These are phyloP conservation scores for Corylus americana DNA, from an alignment of 306 rosid genomes.

Conservation along the genomic window DNA sequence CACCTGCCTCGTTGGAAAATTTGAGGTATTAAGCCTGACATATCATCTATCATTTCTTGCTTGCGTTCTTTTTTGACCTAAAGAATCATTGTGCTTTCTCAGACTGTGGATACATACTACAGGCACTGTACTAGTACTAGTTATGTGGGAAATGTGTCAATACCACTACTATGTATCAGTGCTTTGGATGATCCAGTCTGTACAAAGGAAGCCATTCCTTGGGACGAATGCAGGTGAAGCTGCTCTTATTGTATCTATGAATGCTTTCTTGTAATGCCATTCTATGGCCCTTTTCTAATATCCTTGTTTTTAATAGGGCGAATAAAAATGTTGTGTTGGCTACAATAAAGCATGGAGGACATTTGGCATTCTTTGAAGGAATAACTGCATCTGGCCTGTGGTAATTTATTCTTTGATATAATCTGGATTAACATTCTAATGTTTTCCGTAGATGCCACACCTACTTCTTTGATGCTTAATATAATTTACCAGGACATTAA, in stretches of 20 bases:
- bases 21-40: constrained; percentile 57
- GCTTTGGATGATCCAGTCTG: constrained; percentile 97
- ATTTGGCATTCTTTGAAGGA: constrained; percentile 88
- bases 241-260: constrained; percentile 23
- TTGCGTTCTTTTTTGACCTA: constrained; percentile 3
- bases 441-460: not conserved
- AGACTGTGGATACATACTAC: constrained; percentile 94
- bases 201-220: constrained; percentile 96
- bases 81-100: constrained; percentile 37
- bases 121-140: constrained; percentile 76
- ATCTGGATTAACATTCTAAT: not conserved
- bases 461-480: not conserved
- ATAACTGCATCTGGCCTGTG: constrained; percentile 73
- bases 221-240: constrained; percentile 97
- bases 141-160: constrained; percentile 74
- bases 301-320: constrained; percentile 38
- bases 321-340: constrained; percentile 73
- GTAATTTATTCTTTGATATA: constrained; percentile 33
- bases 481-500: not conserved
- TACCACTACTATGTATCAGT: constrained; percentile 90
- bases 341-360: constrained; percentile 76
- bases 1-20: constrained; percentile 83
- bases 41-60: constrained; percentile 21
- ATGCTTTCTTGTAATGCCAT: constrained; percentile 20
- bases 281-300: constrained; percentile 17